These are phyloP conservation scores for Glycine tomentella DNA, from an alignment of 306 rosid genomes.

Conservation along the genomic window DNA sequence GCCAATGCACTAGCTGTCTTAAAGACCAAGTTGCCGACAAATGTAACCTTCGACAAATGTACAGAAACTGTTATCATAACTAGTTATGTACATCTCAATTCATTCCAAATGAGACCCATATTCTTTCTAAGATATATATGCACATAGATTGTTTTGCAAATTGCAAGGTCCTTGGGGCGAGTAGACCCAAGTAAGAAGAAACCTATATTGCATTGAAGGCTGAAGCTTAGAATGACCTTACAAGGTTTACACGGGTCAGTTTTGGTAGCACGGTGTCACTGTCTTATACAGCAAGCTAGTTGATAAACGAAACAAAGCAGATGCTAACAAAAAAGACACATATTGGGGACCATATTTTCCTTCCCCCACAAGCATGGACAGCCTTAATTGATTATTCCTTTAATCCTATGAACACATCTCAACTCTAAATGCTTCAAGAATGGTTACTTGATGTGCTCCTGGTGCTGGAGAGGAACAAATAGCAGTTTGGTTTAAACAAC, in stretches of 20 bases:
- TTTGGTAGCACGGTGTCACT: constrained; percentile 35
- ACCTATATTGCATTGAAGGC: background rate
- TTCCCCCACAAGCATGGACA: constrained; percentile 39
- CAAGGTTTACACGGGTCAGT: constrained; percentile 31
- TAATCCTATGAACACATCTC: constrained; percentile 27
- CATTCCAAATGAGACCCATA: background rate
- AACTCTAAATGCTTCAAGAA: background rate
- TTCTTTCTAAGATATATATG: too few species aligned
- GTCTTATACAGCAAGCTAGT: constrained; percentile 39
- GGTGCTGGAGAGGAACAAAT: background rate
- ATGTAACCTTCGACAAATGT: background rate
- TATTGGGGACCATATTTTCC: constrained; percentile 54
- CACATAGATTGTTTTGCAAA: background rate
- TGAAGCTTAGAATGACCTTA: constrained; percentile 27
- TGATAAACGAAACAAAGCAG: constrained; percentile 44
- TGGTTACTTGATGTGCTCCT: background rate
- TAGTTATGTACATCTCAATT: background rate
- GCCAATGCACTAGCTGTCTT: background rate
- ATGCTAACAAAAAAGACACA: constrained; percentile 41
- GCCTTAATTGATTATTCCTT: background rate
- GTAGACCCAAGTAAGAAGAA: constrained; percentile 23
- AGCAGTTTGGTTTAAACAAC: background rate
- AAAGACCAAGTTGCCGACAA: background rate
- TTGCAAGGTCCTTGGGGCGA: background rate
- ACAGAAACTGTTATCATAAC: too few species aligned